Evolutionary conservation across 371 early-diverging fungal genomes (phyloP), one percentile per base, ranked within the genome.

Genomic region (Mucor lusitanicus): DNA sequence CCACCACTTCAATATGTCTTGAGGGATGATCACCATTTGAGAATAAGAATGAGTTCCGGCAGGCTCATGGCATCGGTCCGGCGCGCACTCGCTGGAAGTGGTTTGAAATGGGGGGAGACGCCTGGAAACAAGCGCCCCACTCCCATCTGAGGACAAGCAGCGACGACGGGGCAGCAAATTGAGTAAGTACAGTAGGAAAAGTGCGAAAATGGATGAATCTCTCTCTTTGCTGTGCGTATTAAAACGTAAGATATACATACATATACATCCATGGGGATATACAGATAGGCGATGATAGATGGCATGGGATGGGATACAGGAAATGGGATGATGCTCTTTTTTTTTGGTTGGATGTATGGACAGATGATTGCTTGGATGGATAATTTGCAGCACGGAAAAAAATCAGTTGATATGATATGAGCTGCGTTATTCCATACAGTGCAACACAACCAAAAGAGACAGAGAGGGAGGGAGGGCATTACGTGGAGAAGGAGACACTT

Each of bases 191-290:
- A 28, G 61, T 21, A 55, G 57, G 30, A 53, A 27, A 56, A 57
- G 23, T 30, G 54, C 15, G 44, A 42, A 40, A 57, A 44, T 37
- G 23, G 44, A 39, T 55, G 64, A 53, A 63, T 68, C 69, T 48
- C 56, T 68, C 69, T 68, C 69, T 68, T 68, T 68, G 69, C 69
- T 68, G 69, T 68, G 69, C 69, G 69, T 68, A 68, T 68, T 68
- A 63, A 63, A 58, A 68, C 59, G 59, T 59, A 59, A 68, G 61
- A 54, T 60, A 46, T 48, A 63, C 17, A n/a, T 35, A 11, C 28
- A 37, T 17, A 48, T 35, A 15, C 44, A 23, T 44, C 19, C 55
- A 30, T 40, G n/a, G 21, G 19, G 8, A 46, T 19, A 21, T 1
- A 53, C 4, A 27, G 40, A 64, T 35, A 27, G 19, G 9, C 35